Evolutionary conservation across 2,329 filamentous ascomycete species (phyloP).

Genomic region (Cladophialophora chaetospira): DNA sequence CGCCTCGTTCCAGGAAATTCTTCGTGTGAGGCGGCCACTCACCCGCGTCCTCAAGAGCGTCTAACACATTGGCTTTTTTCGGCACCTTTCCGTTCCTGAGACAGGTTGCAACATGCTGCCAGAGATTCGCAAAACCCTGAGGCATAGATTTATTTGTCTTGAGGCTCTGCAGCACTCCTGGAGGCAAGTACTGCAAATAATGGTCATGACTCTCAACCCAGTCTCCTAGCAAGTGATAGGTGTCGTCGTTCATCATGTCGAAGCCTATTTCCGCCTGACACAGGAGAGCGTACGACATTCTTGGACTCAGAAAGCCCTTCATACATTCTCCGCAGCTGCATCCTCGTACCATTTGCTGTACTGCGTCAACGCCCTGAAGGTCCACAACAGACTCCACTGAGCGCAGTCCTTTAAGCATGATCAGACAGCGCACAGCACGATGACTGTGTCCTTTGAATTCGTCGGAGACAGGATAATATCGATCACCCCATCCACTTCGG

Average conservation of each 20-base stretch:
- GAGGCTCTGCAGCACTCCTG: conserved; percentile 35
- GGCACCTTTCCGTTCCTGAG: conserved; percentile 33
- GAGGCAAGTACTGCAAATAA: conserved; percentile 32
- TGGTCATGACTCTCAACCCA: conserved; percentile 30
- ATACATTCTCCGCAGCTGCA: conserved; percentile 45
- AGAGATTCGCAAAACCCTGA: conserved; percentile 41
- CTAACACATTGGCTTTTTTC: conserved; percentile 33
- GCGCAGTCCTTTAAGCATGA: conserved; percentile 28
- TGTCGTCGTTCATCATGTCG: conserved; percentile 30
- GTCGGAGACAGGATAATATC: conserved; percentile 37
- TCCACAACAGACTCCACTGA: conserved; percentile 14
- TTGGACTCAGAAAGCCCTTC: conserved; percentile 43
- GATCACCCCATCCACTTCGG: neutral
- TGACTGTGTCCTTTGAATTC: conserved; percentile 38
- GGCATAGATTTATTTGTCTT: conserved; percentile 41
- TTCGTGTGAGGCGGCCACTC: conserved; percentile 37
- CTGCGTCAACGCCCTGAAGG: conserved; percentile 20
- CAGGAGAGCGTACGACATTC: conserved; percentile 39
- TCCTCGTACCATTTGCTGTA: conserved; percentile 38
- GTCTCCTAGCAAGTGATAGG: conserved; percentile 27
- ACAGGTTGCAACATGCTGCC: conserved; percentile 35
- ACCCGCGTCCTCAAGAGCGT: conserved; percentile 20
- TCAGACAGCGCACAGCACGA: conserved; percentile 36
- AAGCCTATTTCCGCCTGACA: conserved; percentile 34
- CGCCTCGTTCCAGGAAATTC: conserved; percentile 39